phyloP scores from a whole-genome alignment of 2,329 filamentous ascomycete genomes.

The Pestalotiopsis sp. region DNA sequence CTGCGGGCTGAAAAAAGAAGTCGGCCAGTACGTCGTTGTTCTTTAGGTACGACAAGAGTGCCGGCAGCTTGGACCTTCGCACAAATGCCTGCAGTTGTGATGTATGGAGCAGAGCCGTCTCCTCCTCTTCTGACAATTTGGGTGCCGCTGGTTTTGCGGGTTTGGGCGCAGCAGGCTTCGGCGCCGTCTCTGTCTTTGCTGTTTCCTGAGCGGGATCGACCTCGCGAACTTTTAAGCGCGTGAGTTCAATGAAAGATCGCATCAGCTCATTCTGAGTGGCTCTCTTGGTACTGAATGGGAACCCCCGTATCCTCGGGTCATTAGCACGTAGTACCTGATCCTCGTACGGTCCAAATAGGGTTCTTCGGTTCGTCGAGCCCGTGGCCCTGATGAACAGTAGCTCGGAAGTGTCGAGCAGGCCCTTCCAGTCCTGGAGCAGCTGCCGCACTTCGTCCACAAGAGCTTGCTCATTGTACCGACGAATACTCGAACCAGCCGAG shows the following conservation, averaged over 20 bases:
- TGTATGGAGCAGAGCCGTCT: constrained; percentile 80
- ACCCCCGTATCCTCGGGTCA: constrained; percentile 79
- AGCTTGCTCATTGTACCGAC: constrained; percentile 92
- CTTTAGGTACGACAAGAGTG: constrained; percentile 79
- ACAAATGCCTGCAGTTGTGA: constrained; percentile 86
- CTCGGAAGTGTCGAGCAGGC: constrained; percentile 80
- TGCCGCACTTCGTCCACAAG: constrained; percentile 85
- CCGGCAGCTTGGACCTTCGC: constrained; percentile 86
- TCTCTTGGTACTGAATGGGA: constrained; percentile 89
- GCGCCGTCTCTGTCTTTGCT: constrained; percentile 40
- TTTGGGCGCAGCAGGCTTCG: constrained; percentile 45
- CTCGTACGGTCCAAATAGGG: constrained; percentile 89
- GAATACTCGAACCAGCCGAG: constrained; percentile 86
- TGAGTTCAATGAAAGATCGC: constrained; percentile 92
- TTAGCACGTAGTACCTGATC: constrained; percentile 79
- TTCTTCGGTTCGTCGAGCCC: constrained; percentile 81
- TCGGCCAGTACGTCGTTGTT: constrained; percentile 71
- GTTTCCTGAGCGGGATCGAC: constrained; percentile 66
- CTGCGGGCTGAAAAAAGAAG: constrained; percentile 74
- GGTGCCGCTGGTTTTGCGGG: constrained; percentile 53
- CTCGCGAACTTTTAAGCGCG: constrained; percentile 81
- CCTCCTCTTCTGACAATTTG: constrained; percentile 80
- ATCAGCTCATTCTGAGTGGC: constrained; percentile 95
- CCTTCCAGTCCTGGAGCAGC: constrained; percentile 82
- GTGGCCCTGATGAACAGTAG: constrained; percentile 88